phyloP scores from a whole-genome alignment of 768 basidiomycete genomes.

The Rickenella mellea region DNA sequence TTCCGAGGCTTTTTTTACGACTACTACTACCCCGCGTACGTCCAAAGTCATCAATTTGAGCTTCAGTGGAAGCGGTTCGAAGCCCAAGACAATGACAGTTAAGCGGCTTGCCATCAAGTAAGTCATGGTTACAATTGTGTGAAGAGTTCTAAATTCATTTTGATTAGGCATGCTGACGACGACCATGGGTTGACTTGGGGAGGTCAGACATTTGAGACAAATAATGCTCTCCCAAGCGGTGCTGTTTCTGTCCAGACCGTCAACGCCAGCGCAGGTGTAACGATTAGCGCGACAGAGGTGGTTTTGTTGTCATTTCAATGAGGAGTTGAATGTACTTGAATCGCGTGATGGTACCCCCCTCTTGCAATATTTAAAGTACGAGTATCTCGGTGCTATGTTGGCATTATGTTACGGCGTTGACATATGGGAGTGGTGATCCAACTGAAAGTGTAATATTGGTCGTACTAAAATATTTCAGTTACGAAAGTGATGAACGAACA shows the following conservation, averaged over 20 bases:
- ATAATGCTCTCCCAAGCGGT: conserved; percentile 31
- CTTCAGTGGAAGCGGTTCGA: conserved; percentile 20
- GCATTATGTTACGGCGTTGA: too few species aligned
- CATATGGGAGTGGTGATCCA: too few species aligned
- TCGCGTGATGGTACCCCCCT: too few species aligned
- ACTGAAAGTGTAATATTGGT: too few species aligned
- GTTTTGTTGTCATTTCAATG: conserved; percentile 30
- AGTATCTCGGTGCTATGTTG: too few species aligned
- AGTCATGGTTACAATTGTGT: conserved; percentile 6
- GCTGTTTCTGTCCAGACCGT: conserved; percentile 18
- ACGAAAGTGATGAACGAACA: too few species aligned
- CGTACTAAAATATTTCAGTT: too few species aligned
- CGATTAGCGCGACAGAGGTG: conserved; percentile 39
- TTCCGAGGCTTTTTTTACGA: conserved; percentile 34
- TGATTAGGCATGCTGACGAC: conserved; percentile 37
- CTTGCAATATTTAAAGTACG: too few species aligned
- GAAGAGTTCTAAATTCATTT: not conserved
- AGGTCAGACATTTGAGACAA: conserved; percentile 49
- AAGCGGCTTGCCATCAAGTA: conserved; percentile 43
- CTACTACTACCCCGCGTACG: conserved; percentile 21
- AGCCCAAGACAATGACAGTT: conserved; percentile 25
- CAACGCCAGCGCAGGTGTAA: conserved; percentile 27
- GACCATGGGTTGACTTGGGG: conserved; percentile 44
- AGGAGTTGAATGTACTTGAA: too few species aligned
- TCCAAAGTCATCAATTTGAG: conserved; percentile 21